Percentiles rank a stretch among this genome's conserved stretches.
Conservation (phyloP, 495 filamentous ascomycete species). For the Lentithecium fluviatile region DNA sequence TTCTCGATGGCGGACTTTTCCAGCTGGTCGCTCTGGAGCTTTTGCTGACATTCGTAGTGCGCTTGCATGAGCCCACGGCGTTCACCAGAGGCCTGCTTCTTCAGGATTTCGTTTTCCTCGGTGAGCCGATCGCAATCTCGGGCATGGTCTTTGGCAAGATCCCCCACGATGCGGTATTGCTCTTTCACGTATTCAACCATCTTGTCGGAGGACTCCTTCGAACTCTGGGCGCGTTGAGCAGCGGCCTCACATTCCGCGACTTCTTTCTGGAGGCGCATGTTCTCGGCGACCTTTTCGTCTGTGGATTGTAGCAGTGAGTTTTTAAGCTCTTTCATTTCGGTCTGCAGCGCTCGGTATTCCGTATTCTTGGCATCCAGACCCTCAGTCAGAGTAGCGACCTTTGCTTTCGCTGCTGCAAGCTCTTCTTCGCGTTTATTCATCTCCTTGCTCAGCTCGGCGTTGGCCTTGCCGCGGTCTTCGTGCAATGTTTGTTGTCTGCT, state of each 20-base stretch:
- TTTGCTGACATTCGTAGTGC: neutral
- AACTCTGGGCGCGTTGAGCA: constrained; percentile 7
- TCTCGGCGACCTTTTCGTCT: constrained; percentile 17
- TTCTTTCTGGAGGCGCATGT: constrained; percentile 1
- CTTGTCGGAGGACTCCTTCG: neutral
- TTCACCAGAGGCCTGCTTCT: constrained; percentile 4
- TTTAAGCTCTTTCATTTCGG: neutral
- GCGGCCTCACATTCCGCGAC: constrained; percentile 5
- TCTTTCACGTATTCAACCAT: constrained; percentile 15
- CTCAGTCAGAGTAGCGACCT: neutral
- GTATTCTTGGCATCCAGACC: constrained; percentile 11
- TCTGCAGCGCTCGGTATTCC: neutral
- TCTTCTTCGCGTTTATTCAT: neutral
- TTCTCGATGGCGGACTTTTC: no score
- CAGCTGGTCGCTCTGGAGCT: no score
- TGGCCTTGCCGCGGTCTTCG: constrained; percentile 4
- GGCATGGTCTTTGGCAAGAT: neutral
- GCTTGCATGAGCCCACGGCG: constrained; percentile 1
- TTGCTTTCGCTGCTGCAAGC: neutral
- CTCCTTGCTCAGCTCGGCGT: neutral
- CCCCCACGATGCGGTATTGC: constrained; percentile 14
- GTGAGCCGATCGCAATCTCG: neutral
- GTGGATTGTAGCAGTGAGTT: constrained; percentile 4
- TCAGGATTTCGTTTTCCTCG: neutral
- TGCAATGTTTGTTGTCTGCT: constrained; percentile 10